A percentile compares a stretch with the other conserved stretches of the same genome.
These are phyloP conservation scores for Phytomonas serpens DNA, from an alignment of 208 protist genomes.

Conservation along the genomic window DNA sequence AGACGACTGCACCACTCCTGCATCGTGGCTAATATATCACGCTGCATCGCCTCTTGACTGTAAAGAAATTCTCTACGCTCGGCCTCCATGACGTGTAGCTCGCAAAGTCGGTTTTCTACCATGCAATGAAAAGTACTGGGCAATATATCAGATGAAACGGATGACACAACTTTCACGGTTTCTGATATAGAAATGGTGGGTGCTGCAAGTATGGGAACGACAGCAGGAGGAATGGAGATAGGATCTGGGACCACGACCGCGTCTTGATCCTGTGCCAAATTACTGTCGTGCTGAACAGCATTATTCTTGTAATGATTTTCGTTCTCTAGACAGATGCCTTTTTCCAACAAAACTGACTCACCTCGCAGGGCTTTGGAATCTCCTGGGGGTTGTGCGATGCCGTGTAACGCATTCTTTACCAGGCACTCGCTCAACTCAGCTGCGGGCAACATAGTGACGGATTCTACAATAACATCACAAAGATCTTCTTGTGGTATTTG, in stretches of 20 bases:
- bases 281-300: not conserved
- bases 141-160: not conserved
- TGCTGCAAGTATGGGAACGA: not conserved
- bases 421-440: not conserved
- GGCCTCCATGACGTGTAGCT: not conserved
- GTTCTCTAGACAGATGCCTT: not conserved
- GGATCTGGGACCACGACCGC: not conserved
- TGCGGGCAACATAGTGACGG: not conserved
- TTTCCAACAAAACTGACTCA: not conserved
- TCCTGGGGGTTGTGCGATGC: not conserved
- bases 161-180: not conserved
- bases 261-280: not conserved
- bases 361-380: not conserved
- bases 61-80: not conserved
- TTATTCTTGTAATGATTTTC: not conserved
- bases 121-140: not conserved
- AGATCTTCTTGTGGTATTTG: not conserved
- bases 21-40: not conserved
- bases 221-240: not conserved
- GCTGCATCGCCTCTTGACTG: not conserved
- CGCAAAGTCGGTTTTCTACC: not conserved
- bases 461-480: conserved; percentile 1
- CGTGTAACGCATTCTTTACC: not conserved
- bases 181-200: not conserved
- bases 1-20: not conserved